A percentile compares a stretch with the other conserved stretches of the same genome.
Evolutionary conservation across 352 stramenopile genomes (phyloP).

Genomic region (Pythium periplocum): DNA sequence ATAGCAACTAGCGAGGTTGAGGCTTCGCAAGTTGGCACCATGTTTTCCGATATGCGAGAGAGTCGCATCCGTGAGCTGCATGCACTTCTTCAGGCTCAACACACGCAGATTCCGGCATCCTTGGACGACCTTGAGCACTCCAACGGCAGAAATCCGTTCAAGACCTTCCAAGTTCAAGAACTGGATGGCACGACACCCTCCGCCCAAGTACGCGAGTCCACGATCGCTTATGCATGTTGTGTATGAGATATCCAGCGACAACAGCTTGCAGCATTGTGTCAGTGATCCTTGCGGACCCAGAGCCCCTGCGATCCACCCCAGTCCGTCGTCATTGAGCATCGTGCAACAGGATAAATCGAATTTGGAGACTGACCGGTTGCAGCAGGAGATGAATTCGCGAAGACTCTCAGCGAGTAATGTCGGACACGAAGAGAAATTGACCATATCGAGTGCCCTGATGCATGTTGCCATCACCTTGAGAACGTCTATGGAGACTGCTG

Average conservation of each 20-base stretch:
- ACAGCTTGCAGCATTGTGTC: constrained; percentile 50
- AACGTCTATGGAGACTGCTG: constrained; percentile 40
- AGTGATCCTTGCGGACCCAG: constrained; percentile 57
- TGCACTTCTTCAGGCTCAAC: constrained; percentile 53
- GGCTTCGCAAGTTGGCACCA: constrained; percentile 36
- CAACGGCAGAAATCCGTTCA: constrained; percentile 42
- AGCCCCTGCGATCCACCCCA: constrained; percentile 64
- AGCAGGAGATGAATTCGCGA: constrained; percentile 71
- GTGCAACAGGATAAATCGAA: constrained; percentile 57
- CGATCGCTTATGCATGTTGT: constrained; percentile 52
- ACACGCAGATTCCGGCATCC: constrained; percentile 52
- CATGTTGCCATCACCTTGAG: constrained; percentile 69
- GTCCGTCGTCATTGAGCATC: constrained; percentile 60
- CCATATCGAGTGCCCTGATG: constrained; percentile 43
- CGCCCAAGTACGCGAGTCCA: constrained; percentile 40
- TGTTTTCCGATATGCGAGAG: constrained; percentile 46
- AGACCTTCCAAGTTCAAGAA: constrained; percentile 76
- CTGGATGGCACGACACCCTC: constrained; percentile 47
- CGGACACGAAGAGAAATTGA: constrained; percentile 59
- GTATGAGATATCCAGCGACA: constrained; percentile 69
- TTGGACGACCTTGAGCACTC: constrained; percentile 37
- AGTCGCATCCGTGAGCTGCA: constrained; percentile 48
- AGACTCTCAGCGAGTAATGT: constrained; percentile 48
- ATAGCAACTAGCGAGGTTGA: constrained; percentile 65
- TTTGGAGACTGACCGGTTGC: constrained; percentile 41